A percentile compares a stretch with the other conserved stretches of the same genome.
Evolutionary conservation across 441 rosid species (phyloP).

Genomic region (Daphne laureola): DNA sequence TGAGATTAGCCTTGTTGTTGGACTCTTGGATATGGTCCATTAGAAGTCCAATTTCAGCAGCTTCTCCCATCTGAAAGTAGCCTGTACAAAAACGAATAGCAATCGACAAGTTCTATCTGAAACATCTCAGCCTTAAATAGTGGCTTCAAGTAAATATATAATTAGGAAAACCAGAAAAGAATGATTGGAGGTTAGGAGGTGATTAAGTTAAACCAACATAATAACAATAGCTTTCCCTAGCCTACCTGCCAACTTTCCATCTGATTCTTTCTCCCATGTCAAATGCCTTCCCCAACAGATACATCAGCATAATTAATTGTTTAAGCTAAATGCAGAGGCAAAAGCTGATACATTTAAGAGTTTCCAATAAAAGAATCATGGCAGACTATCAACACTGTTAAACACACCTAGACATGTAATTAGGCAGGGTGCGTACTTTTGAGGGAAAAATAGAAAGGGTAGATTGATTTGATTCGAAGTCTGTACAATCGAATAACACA

Average conservation of each 20-base stretch:
- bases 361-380: neutral
- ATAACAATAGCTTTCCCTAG: conserved; percentile 19
- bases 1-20: conserved; percentile 30
- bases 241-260: conserved; percentile 53
- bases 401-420: conserved; percentile 16
- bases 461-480: conserved; percentile 7
- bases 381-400: conserved; percentile 9
- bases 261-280: conserved; percentile 45
- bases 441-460: conserved; percentile 21
- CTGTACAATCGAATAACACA: conserved; percentile 25
- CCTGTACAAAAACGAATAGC: conserved; percentile 1
- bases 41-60: conserved; percentile 32
- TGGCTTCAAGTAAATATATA: conserved; percentile 27
- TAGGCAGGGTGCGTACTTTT: conserved; percentile 15
- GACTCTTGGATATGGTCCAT: conserved; percentile 46
- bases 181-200: conserved; percentile 72
- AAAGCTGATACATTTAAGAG: conserved; percentile 1
- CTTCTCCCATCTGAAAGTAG: conserved; percentile 41
- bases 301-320: conserved; percentile 15
- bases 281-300: conserved; percentile 47
- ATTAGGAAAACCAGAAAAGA: conserved; percentile 50
- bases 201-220: conserved; percentile 63
- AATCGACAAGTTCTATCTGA: conserved; percentile 8
- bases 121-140: conserved; percentile 45
- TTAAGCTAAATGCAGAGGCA: neutral